phyloP scores from a whole-genome alignment of 2,329 filamentous ascomycete species.

The Coniosporium tulheliwenetii region DNA sequence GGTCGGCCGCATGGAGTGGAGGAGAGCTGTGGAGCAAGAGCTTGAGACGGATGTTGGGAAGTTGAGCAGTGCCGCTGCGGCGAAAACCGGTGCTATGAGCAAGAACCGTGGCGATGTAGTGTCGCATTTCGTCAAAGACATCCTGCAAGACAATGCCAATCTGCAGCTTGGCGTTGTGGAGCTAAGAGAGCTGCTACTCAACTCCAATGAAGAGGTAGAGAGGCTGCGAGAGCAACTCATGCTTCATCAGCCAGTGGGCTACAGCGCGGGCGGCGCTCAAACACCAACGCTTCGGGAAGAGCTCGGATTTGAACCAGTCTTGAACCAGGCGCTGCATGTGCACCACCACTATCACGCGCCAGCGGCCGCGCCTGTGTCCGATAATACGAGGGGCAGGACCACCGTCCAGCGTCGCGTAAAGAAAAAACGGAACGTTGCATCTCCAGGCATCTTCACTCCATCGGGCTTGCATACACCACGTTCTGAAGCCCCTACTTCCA shows the following conservation, averaged over 20 bases:
- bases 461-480: conserved; percentile 19
- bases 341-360: conserved; percentile 85
- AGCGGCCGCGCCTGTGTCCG: conserved; percentile 13
- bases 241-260: conserved; percentile 55
- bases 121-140: conserved; percentile 91
- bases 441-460: conserved; percentile 33
- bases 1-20: conserved; percentile 66
- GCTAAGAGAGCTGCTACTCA: conserved; percentile 75
- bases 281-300: conserved; percentile 54
- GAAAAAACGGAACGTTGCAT: conserved; percentile 55
- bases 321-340: conserved; percentile 70
- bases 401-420: conserved; percentile 41
- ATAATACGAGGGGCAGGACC: conserved; percentile 38
- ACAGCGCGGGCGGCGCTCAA: conserved; percentile 22
- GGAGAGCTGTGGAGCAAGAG: conserved; percentile 68
- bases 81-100: conserved; percentile 45
- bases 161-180: conserved; percentile 85
- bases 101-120: conserved; percentile 55
- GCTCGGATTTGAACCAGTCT: conserved; percentile 41
- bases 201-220: conserved; percentile 89
- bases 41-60: conserved; percentile 64
- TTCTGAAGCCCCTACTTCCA: conserved; percentile 20
- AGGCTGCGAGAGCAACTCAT: conserved; percentile 66
- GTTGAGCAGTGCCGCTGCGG: conserved; percentile 65
- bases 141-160: conserved; percentile 88